A percentile compares a stretch with the other conserved stretches of the same genome.
These are phyloP conservation scores for Aspergillus quadrilineatus DNA, from an alignment of 2,329 filamentous ascomycete species.

Conservation along the genomic window DNA sequence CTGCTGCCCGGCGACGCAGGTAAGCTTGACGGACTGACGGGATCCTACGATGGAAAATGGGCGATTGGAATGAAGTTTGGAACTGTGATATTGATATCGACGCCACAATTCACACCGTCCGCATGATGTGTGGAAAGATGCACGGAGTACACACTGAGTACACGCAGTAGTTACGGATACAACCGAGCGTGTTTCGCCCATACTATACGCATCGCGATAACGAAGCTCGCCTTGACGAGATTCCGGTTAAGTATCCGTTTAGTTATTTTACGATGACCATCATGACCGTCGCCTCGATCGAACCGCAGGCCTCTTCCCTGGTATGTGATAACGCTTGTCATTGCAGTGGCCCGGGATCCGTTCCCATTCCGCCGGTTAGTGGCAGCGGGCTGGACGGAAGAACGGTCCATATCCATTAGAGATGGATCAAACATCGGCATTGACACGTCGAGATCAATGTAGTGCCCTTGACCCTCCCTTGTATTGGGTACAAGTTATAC, in stretches of 20 bases:
- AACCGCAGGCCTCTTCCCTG: slow-evolving; percentile 28
- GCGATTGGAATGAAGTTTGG: neutral
- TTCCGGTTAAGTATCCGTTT: neutral
- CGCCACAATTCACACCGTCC: neutral
- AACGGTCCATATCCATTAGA: slow-evolving; percentile 16
- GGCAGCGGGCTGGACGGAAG: slow-evolving; percentile 14
- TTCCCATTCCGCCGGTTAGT: slow-evolving; percentile 19
- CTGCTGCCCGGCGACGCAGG: neutral
- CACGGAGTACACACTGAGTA: neutral
- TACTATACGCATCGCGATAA: slow-evolving; percentile 14
- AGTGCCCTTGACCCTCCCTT: neutral
- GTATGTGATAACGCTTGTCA: slow-evolving; percentile 23
- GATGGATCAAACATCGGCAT: slow-evolving; percentile 10
- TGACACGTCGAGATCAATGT: slow-evolving; percentile 14
- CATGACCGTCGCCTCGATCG: slow-evolving; percentile 26
- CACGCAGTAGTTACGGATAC: neutral
- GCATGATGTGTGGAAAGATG: neutral
- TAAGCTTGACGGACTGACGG: neutral
- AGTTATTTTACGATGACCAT: slow-evolving; percentile 8
- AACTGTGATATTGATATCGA: neutral
- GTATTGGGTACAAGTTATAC: neutral
- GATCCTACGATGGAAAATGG: neutral
- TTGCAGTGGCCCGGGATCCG: too few relatives aligned
- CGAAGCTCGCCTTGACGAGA: slow-evolving; percentile 5
- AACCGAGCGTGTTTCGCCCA: neutral